Conservation (phyloP, 2,329 filamentous ascomycete species). For the Tolypocladium ophioglossoides region DNA sequence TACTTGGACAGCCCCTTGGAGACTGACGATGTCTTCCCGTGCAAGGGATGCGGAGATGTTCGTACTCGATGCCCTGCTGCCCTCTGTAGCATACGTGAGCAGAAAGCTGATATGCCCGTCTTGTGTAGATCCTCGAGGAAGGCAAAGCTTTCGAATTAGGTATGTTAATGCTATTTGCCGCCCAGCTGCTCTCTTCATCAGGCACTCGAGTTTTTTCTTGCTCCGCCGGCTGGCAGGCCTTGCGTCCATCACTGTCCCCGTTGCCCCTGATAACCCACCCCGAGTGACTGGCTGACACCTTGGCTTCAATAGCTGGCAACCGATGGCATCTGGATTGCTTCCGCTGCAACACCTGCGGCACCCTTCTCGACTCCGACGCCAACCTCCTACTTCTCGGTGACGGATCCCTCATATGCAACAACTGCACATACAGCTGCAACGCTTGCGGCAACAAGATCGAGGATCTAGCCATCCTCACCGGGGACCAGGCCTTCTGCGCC, state of each 20-base stretch:
- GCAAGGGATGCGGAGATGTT: conserved; percentile 90
- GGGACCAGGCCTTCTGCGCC: conserved; percentile 95
- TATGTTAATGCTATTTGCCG: conserved; percentile 34
- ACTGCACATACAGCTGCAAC: conserved; percentile 98
- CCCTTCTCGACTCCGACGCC: conserved; percentile 93
- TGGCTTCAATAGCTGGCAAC: conserved; percentile 59
- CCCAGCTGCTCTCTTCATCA: background rate
- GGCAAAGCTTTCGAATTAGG: conserved; percentile 97
- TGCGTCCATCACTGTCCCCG: background rate
- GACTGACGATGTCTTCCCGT: conserved; percentile 74
- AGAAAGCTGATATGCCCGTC: conserved; percentile 2
- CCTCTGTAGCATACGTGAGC: background rate
- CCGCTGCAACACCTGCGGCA: conserved; percentile 90
- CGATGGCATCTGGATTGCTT: conserved; percentile 99
- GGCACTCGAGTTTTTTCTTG: background rate
- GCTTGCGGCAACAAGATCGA: conserved; percentile 97
- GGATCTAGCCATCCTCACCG: conserved; percentile 91
- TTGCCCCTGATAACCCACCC: background rate
- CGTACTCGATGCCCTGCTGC: conserved; percentile 14
- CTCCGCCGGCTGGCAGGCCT: background rate
- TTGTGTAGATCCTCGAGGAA: conserved; percentile 79
- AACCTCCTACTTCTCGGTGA: conserved; percentile 95
- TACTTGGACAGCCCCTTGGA: conserved; percentile 60
- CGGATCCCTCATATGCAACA: conserved; percentile 96
- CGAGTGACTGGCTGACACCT: conserved; percentile 14